Percentiles rank a stretch among this genome's conserved stretches.
Conservation (phyloP, 345 rosid genomes). For the Litchi chinensis region DNA sequence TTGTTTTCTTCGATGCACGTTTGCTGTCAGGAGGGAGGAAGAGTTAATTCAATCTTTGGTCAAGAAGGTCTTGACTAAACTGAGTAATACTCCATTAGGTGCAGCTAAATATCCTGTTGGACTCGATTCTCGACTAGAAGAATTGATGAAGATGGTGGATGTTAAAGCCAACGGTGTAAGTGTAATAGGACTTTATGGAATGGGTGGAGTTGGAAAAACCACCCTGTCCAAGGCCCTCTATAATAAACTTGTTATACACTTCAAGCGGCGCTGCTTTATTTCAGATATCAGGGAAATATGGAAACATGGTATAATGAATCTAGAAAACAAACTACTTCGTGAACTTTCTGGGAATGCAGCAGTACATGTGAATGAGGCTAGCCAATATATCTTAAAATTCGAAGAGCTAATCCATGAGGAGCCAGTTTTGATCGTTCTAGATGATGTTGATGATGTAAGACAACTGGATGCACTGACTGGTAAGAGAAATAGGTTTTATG, state of each 20-base stretch:
- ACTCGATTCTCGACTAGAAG: slow-evolving; percentile 30
- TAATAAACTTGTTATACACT: slow-evolving; percentile 35
- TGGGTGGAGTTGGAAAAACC: slow-evolving; percentile 52
- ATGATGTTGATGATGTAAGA: slow-evolving; percentile 50
- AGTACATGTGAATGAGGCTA: slow-evolving; percentile 15
- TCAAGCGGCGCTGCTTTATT: slow-evolving; percentile 32
- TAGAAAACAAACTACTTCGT: slow-evolving; percentile 40
- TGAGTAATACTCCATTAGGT: slow-evolving; percentile 56
- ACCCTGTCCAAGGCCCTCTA: slow-evolving; percentile 44
- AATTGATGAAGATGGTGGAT: slow-evolving; percentile 24
- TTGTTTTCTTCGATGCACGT: neutral
- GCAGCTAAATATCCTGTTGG: slow-evolving; percentile 47
- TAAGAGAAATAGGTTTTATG: slow-evolving; percentile 42
- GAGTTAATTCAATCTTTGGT: slow-evolving; percentile 38
- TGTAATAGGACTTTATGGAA: slow-evolving; percentile 38
- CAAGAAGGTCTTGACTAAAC: slow-evolving; percentile 41
- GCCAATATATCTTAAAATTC: slow-evolving; percentile 27
- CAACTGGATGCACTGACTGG: slow-evolving; percentile 54
- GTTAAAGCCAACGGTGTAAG: slow-evolving; percentile 21
- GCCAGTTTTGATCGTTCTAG: slow-evolving; percentile 51
- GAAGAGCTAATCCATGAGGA: slow-evolving; percentile 29
- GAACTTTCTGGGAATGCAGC: slow-evolving; percentile 18
- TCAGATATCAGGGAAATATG: slow-evolving; percentile 39
- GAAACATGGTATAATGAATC: slow-evolving; percentile 33
- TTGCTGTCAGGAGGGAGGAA: slow-evolving; percentile 24